Evolutionary conservation across 1,139 yeast species (phyloP), one percentile per base, ranked within the genome.

Genomic region (Pneumocystis canis): DNA sequence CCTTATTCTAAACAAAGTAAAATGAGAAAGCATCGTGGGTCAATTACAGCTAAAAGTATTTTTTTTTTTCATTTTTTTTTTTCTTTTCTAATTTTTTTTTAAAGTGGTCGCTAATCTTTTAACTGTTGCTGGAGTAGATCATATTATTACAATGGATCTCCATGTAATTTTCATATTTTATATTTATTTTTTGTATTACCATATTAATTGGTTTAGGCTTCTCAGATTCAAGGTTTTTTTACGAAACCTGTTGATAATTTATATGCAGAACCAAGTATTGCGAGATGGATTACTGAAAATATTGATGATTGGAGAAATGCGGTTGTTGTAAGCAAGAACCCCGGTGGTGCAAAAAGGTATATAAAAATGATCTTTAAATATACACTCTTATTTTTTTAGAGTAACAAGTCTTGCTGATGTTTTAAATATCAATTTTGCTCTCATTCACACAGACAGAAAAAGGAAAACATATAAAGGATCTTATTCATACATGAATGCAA

Each of bases 61-160:
- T 58, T 2, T 4, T 2, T 25, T 0, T 9, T 9, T 59, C 18
- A 5, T 31, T 3, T n/a, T 20, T 28, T 9, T 58, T 30, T 61
- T 16, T 40, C 4, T 39, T 30, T 28, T 14, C 39, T 28, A 20
- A 16, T 9, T 28, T 11, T n/a, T 9, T 20, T n/a, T n/a, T n/a
- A n/a, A 25, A 66, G 90, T 94, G 98, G 80, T 94, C 73, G 97
- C 99, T 65, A 92, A 92, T 70, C 77, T 94, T 71, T 79, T 94
- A 68, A 84, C 90, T 63, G 92, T 92, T 95, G 97, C 99, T 1
- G 99, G 99, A 67, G 98, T 97, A 30, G 98, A 94, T 75, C 99
- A 92, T 76, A 95, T 92, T 67, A 94, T 92, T 57, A 88, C 96
- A 5, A 90, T 92, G 97, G 99, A 92, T 73, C 79, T 92, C 69